Base-by-base conservation (phyloP, 768 basidiomycete genomes). In the Grammothele lineata region DNA sequence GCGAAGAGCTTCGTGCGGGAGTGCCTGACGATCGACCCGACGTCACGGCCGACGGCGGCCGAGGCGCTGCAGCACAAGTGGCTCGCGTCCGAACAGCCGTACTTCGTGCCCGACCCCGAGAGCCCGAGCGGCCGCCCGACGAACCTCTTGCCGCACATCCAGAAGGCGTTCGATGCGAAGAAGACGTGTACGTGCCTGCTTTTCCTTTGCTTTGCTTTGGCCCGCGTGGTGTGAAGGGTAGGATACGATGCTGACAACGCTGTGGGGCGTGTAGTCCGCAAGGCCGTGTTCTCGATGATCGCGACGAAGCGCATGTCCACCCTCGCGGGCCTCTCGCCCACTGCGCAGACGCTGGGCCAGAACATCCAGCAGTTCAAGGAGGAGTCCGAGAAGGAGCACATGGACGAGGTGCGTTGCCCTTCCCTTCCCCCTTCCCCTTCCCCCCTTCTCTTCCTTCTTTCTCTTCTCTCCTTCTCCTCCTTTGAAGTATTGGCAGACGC, bases 11-110 rank as follows among this genome's bases (percentile, higher is more conserved):
- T 99, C 63, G 87, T 99, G 44, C 61, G 66, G 8, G 66, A 72
- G 35, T 97, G 95, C 62, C 73, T 99, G 55, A 95, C 92, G 0
- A 72, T 89, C 49, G 91, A 99, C 66, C 92, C 90, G 4, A 62
- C 62, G 0, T 68, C 73, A 40, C 79, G 95, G n/a, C 87, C 92
- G 17, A 94, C 90, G 1, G 90, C 92, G 11, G 71, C 66, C 3
- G 65, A 90, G 58, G 75, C 82, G 39, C 71, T 99, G 12, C 55
- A 81, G 42, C 93, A 96, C 67, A 70, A 74, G 66, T 93, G 91
- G 91, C 76, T 99, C 43, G 79, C 84, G 25, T 76, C 77, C 42
- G 74, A 76, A 35, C 62, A 73, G 47, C 83, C 84, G 18, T 81
- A 90, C 70, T 88, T 79, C 64, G 87, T 89, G 27, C 67, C 76